These are phyloP conservation scores for Helenozyma rhizophorensis DNA, from an alignment of 805 yeast genomes.

Conservation along the genomic window DNA sequence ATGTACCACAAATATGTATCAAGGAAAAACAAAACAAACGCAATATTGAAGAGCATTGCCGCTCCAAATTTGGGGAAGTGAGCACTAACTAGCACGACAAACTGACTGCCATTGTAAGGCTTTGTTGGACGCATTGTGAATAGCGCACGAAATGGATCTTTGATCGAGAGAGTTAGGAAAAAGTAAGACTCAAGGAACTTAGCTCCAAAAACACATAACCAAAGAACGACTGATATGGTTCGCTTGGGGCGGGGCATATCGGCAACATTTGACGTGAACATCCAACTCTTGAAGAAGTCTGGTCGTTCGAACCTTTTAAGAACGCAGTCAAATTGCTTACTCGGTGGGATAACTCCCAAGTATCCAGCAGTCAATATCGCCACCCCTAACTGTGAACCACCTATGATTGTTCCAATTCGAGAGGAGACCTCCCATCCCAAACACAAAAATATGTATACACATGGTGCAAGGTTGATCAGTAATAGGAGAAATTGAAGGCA, in stretches of 20 bases:
- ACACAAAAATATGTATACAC: too few relatives aligned
- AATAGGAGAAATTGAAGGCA: too few relatives aligned
- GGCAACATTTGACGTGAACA: conserved; percentile 59
- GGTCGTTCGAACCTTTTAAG: too few relatives aligned
- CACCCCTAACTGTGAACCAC: too few relatives aligned
- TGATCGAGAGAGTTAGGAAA: conserved; percentile 81
- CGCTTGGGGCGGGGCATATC: conserved; percentile 48
- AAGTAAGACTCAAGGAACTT: conserved; percentile 85
- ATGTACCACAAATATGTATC: conserved; percentile 88
- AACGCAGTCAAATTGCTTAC: too few relatives aligned
- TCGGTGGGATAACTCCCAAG: too few relatives aligned
- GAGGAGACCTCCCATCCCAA: too few relatives aligned
- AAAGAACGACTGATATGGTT: conserved; percentile 62
- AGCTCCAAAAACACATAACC: conserved; percentile 63
- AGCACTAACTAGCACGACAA: conserved; percentile 51
- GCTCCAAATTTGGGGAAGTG: conserved; percentile 56
- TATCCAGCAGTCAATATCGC: too few relatives aligned
- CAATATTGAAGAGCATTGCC: conserved; percentile 53
- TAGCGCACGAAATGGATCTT: conserved; percentile 73
- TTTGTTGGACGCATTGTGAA: conserved; percentile 49
- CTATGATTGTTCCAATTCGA: too few relatives aligned
- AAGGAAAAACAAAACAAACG: conserved; percentile 64
- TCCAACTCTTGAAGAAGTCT: conserved; percentile 20
- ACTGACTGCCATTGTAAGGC: conserved; percentile 57
- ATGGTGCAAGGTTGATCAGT: too few relatives aligned